phyloP scores from a whole-genome alignment of 139 green algal genomes.

The Tetratostichococcus sp. region DNA sequence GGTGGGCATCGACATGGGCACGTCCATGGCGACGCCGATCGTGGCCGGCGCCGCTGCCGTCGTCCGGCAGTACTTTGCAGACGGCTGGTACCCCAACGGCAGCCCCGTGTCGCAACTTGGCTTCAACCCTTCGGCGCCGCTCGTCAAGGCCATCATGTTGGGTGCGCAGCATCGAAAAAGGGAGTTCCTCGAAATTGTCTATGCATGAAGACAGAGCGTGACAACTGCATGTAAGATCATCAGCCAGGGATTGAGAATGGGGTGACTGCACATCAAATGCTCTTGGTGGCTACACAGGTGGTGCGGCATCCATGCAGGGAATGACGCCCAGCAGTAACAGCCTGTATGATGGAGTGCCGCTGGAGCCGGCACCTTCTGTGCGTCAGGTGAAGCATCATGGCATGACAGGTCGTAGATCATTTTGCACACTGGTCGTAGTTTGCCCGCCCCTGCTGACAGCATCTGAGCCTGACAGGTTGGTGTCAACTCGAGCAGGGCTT shows the following conservation, averaged over 20 bases:
- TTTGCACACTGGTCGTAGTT: too few species aligned
- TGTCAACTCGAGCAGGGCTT: not conserved
- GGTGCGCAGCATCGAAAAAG: conserved; percentile 8
- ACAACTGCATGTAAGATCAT: too few species aligned
- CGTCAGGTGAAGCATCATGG: not conserved
- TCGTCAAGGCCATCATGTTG: conserved; percentile 84
- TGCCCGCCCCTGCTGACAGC: too few species aligned
- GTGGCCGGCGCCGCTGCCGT: conserved; percentile 53
- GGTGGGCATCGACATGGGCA: conserved; percentile 51
- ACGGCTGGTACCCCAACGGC: conserved; percentile 45
- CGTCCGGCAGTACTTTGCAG: conserved; percentile 80
- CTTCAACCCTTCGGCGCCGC: conserved; percentile 61
- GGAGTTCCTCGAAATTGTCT: not conserved
- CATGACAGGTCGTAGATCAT: too few species aligned
- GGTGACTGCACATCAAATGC: not conserved
- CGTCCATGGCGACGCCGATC: conserved; percentile 85
- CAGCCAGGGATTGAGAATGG: too few species aligned
- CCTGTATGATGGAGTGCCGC: conserved; percentile 44
- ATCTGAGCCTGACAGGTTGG: conserved; percentile 6
- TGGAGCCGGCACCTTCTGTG: conserved; percentile 53
- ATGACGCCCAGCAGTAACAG: conserved; percentile 8
- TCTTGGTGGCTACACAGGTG: conserved; percentile 12
- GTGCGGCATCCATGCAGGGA: conserved; percentile 47
- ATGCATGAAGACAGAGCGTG: not conserved
- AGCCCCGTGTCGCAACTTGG: not conserved